Evolutionary conservation across 1,139 yeast species (phyloP).

Genomic region (Suzukiozyma palmioleophila): DNA sequence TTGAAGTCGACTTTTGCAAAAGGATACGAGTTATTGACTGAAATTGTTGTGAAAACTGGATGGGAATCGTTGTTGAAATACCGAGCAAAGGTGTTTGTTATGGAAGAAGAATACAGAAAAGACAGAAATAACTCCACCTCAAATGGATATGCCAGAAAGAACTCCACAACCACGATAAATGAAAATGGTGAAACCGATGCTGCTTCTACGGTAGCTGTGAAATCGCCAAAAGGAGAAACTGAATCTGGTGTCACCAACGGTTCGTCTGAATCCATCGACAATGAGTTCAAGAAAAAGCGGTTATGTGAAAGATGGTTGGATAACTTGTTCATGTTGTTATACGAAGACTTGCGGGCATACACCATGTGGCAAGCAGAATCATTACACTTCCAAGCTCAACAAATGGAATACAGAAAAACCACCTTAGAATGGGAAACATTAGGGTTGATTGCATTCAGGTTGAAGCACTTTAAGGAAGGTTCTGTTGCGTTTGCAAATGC

Average conservation of each 20-base stretch:
- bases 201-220: conserved; percentile 34
- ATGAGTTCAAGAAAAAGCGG: conserved; percentile 64
- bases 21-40: conserved; percentile 78
- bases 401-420: conserved; percentile 69
- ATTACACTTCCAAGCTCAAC: conserved; percentile 61
- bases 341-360: conserved; percentile 83
- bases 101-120: conserved; percentile 85
- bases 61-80: conserved; percentile 84
- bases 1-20: conserved; percentile 74
- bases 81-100: conserved; percentile 83
- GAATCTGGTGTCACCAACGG: conserved; percentile 7
- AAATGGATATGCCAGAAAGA: conserved; percentile 15
- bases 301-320: conserved; percentile 96
- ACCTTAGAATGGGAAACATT: conserved; percentile 93
- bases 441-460: conserved; percentile 75
- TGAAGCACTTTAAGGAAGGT: conserved; percentile 77
- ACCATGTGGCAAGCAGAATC: conserved; percentile 90
- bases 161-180: conserved; percentile 8
- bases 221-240: conserved; percentile 30
- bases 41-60: conserved; percentile 66
- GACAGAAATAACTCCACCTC: conserved; percentile 25
- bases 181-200: conserved; percentile 20
- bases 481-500: conserved; percentile 80
- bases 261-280: conserved; percentile 25
- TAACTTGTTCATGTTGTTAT: conserved; percentile 76